Percentiles rank a stretch among this genome's conserved stretches.
Conservation (phyloP, 208 protist species). For the Trypanosomatidae sp. region DNA sequence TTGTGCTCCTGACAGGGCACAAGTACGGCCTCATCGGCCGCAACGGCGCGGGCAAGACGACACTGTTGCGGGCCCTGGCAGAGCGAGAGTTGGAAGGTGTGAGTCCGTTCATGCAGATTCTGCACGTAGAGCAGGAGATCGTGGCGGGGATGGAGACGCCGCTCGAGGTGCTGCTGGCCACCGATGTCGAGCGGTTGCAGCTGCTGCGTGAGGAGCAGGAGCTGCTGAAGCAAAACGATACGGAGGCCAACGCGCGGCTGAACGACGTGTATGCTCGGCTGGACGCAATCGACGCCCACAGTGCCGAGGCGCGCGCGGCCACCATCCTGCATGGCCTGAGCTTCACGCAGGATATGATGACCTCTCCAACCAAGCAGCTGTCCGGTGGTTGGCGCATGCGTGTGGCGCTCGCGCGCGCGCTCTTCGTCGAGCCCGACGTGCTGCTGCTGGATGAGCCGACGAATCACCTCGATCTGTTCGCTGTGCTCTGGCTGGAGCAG, state of each 20-base stretch:
- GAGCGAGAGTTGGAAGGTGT: constrained; percentile 94
- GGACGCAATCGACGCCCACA: constrained; percentile 95
- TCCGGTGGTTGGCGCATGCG: constrained; percentile 98
- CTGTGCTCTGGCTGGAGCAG: constrained; percentile 97
- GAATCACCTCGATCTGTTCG: constrained; percentile 98
- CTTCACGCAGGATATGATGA: constrained; percentile 96
- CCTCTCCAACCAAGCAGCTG: constrained; percentile 73
- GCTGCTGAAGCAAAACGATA: constrained; percentile 80
- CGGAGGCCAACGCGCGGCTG: constrained; percentile 77
- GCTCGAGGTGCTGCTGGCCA: constrained; percentile 88
- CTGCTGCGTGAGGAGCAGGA: constrained; percentile 93
- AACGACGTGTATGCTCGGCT: constrained; percentile 95
- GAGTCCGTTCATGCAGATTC: constrained; percentile 95
- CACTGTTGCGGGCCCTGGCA: constrained; percentile 94
- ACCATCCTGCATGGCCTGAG: constrained; percentile 92
- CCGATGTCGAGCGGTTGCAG: constrained; percentile 92
- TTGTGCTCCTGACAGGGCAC: constrained; percentile 83
- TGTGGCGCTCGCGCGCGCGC: constrained; percentile 95
- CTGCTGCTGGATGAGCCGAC: constrained; percentile 98
- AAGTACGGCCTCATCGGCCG: constrained; percentile 97
- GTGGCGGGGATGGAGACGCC: constrained; percentile 76
- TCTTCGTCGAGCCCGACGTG: constrained; percentile 96
- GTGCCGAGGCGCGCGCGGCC: constrained; percentile 85
- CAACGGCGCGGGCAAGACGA: constrained; percentile 95
- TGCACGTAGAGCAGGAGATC: constrained; percentile 99